These are phyloP conservation scores for Scedosporium apiospermum DNA, from an alignment of 2,329 filamentous ascomycete genomes.

Conservation along the genomic window DNA sequence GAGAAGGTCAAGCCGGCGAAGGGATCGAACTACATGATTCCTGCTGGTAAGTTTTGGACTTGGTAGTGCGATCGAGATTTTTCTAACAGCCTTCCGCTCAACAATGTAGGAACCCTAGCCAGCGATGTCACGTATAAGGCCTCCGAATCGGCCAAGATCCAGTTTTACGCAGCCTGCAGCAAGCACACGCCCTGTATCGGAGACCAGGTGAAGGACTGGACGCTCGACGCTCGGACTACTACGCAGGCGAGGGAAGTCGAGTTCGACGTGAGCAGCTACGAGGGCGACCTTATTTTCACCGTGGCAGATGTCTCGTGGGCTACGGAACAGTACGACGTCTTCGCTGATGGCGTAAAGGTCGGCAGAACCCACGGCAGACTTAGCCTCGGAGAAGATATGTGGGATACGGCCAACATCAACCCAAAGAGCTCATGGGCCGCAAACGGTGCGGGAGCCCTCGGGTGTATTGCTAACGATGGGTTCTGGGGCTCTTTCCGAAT, in stretches of 20 bases:
- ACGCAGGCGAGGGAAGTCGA: not conserved
- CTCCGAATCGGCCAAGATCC: not conserved
- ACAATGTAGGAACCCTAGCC: not conserved
- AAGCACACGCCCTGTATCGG: not conserved
- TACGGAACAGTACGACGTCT: too few relatives aligned
- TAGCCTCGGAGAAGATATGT: too few relatives aligned
- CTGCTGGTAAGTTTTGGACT: not conserved
- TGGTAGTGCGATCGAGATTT: not conserved
- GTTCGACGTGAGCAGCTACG: not conserved
- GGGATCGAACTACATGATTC: not conserved
- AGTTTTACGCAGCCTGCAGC: not conserved
- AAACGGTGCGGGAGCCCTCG: too few relatives aligned
- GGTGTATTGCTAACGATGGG: too few relatives aligned
- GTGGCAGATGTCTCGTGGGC: too few relatives aligned
- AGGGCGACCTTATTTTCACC: too few relatives aligned
- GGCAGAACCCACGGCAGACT: too few relatives aligned
- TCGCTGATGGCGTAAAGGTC: too few relatives aligned
- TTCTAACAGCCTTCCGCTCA: not conserved
- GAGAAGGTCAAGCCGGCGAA: too few relatives aligned
- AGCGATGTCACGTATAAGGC: not conserved
- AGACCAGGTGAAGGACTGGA: not conserved
- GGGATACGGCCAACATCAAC: too few relatives aligned
- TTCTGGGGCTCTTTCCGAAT: too few relatives aligned
- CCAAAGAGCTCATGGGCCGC: too few relatives aligned
- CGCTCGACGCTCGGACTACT: not conserved